These are phyloP conservation scores for Oryza nivara DNA, from an alignment of 176 grass and related monocot genomes.

Conservation along the genomic window DNA sequence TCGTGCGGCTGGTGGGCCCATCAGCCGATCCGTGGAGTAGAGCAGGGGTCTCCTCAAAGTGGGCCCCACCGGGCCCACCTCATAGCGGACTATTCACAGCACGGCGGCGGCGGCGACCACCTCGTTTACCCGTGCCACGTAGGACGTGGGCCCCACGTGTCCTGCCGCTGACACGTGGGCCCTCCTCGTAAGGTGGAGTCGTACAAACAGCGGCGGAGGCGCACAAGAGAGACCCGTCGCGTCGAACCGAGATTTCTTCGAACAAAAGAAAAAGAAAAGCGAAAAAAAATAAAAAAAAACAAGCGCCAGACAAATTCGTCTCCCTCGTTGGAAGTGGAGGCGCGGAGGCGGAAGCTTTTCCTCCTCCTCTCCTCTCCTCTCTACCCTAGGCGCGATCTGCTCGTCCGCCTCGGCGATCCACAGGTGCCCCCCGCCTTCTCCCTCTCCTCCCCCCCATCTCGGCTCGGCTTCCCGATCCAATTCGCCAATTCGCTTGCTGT, in stretches of 20 bases:
- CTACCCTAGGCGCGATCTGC: conserved; percentile 31
- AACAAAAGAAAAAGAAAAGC: background rate
- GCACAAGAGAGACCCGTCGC: conserved; percentile 16
- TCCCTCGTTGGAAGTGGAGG: conserved; percentile 8
- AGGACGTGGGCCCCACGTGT: background rate
- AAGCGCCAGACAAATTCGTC: conserved; percentile 5
- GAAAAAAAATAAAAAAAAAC: background rate
- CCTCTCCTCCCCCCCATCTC: background rate
- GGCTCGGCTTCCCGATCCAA: background rate
- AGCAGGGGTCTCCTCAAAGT: background rate
- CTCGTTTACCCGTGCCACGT: background rate
- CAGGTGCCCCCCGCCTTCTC: background rate
- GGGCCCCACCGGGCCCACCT: background rate
- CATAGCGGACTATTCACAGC: background rate
- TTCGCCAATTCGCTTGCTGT: background rate
- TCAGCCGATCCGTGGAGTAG: background rate
- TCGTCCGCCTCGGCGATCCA: background rate
- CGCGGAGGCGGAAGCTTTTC: background rate
- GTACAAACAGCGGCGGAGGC: conserved; percentile 15
- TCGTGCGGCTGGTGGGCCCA: background rate
- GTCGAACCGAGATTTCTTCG: conserved; percentile 10
- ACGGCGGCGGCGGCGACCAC: background rate
- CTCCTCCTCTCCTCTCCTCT: background rate
- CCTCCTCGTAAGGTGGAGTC: background rate
- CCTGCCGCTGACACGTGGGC: background rate